These are phyloP conservation scores for Pichia ethanolica DNA, from an alignment of 805 yeast genomes.

Conservation along the genomic window DNA sequence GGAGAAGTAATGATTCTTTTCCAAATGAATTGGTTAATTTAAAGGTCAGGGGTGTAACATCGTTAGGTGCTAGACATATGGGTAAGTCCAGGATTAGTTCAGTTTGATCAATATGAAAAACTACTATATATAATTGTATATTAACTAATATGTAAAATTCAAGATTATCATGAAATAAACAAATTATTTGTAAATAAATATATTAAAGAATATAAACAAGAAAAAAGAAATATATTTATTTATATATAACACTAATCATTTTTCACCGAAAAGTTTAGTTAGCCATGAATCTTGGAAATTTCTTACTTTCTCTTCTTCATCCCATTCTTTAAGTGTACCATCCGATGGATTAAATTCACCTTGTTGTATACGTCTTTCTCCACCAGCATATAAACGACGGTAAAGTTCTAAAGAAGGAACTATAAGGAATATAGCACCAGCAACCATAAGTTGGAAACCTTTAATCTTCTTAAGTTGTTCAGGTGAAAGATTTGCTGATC, in stretches of 20 bases:
- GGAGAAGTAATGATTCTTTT: too few relatives aligned
- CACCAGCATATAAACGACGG: constrained; percentile 30
- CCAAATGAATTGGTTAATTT: neutral
- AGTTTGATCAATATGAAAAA: neutral
- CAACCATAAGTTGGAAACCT: constrained; percentile 26
- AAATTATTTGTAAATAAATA: neutral
- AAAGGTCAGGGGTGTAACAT: constrained; percentile 3
- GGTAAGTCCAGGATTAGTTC: constrained; percentile 4
- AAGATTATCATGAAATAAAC: neutral
- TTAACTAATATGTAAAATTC: too few relatives aligned
- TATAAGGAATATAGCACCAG: constrained; percentile 23
- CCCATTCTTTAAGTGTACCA: constrained; percentile 37
- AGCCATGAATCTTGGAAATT: constrained; percentile 33
- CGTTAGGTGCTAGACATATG: constrained; percentile 3
- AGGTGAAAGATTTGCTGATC: constrained; percentile 12
- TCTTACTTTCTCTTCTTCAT: constrained; percentile 33
- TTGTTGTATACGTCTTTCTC: constrained; percentile 36
- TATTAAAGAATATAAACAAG: neutral
- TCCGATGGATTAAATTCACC: constrained; percentile 39
- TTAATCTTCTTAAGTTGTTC: constrained; percentile 19
- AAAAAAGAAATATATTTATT: neutral
- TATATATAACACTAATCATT: constrained; percentile 17
- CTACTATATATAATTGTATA: neutral
- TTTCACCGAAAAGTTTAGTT: constrained; percentile 37
- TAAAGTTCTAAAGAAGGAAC: constrained; percentile 28